These are phyloP conservation scores for Boletus austroedulis DNA, from an alignment of 1,284 basidiomycete genomes.

Conservation along the genomic window DNA sequence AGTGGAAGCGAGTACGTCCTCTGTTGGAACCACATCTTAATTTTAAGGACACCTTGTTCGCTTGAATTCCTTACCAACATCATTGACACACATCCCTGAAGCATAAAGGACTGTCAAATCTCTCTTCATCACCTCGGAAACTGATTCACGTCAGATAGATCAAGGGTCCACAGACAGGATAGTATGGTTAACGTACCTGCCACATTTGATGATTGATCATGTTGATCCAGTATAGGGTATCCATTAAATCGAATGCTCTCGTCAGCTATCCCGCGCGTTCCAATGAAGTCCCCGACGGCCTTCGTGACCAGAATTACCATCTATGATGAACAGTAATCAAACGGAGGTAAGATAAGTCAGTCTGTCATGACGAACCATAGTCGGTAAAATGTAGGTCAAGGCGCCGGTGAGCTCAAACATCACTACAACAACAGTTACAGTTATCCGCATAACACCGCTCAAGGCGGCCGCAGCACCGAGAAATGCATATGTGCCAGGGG, in stretches of 20 bases:
- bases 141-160: slow-evolving; percentile 41
- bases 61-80: slow-evolving; percentile 62
- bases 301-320: slow-evolving; percentile 96
- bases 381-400: slow-evolving; percentile 95
- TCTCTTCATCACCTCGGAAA: slow-evolving; percentile 85
- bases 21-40: slow-evolving; percentile 39
- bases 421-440: slow-evolving; percentile 97
- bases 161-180: slow-evolving; percentile 1
- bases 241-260: slow-evolving; percentile 98
- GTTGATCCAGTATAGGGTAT: slow-evolving; percentile 93
- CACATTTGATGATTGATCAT: slow-evolving; percentile 85
- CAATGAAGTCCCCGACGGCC: slow-evolving; percentile 94
- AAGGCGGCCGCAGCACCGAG: slow-evolving; percentile 93
- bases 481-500: slow-evolving; percentile 96
- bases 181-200: slow-evolving; percentile 56
- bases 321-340: slow-evolving; percentile 42
- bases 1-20: slow-evolving; percentile 64
- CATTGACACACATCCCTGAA: slow-evolving; percentile 71
- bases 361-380: slow-evolving; percentile 69
- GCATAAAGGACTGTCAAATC: slow-evolving; percentile 74
- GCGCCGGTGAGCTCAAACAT: slow-evolving; percentile 99
- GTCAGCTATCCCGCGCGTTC: slow-evolving; percentile 92
- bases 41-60: neutral
- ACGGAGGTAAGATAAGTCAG: neutral
- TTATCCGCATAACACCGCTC: slow-evolving; percentile 95